Evolutionary conservation across 2,329 filamentous ascomycete genomes (phyloP).

Genomic region (Coniochaeta prunicola): DNA sequence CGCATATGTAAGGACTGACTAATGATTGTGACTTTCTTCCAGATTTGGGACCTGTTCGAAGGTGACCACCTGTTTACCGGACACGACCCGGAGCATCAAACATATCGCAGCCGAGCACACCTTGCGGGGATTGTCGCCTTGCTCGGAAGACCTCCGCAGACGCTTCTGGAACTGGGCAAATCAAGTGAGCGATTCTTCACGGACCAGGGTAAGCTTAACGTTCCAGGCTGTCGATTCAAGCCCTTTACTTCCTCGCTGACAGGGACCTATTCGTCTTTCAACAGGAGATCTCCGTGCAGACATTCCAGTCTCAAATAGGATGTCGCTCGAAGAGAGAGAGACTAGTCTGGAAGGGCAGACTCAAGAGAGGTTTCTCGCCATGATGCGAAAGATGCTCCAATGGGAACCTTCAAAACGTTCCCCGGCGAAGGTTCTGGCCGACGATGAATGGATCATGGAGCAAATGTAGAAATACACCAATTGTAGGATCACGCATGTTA

Average conservation of each 20-base stretch:
- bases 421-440: conserved; percentile 19
- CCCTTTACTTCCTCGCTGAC: background rate
- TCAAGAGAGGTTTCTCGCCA: conserved; percentile 20
- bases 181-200: conserved; percentile 30
- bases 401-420: conserved; percentile 24
- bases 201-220: conserved; percentile 18
- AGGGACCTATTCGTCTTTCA: background rate
- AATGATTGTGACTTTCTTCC: background rate
- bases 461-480: background rate
- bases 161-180: conserved; percentile 20
- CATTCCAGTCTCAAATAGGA: conserved; percentile 12
- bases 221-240: background rate
- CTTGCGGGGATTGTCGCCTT: conserved; percentile 39
- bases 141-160: conserved; percentile 32
- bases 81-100: conserved; percentile 28
- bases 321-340: conserved; percentile 28
- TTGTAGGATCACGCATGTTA: no score
- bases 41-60: conserved; percentile 44
- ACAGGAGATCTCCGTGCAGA: conserved; percentile 19
- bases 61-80: conserved; percentile 34
- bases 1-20: background rate
- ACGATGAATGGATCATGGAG: conserved; percentile 11
- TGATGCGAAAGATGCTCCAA: conserved; percentile 29
- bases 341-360: conserved; percentile 24
- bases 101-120: conserved; percentile 36